Evolutionary conservation across 169 alveolate species (phyloP), one percentile per base, ranked within the genome.

Genomic region (Cryptosporidium sp.): DNA sequence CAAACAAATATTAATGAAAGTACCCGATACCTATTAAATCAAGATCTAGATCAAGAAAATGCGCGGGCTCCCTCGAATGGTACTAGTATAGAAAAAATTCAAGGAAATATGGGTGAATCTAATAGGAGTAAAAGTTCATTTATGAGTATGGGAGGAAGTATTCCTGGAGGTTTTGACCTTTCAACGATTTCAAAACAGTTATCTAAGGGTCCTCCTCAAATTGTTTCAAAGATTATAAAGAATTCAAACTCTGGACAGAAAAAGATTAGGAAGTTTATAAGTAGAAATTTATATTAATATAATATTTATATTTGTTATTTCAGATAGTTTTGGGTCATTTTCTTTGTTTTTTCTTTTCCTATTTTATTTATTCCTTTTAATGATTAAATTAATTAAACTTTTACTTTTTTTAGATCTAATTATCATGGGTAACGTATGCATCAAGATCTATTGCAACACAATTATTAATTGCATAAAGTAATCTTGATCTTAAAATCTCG

Each of bases 361-460:
- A 5, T 37, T 37, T 37, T 37, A 37, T 37, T n/a, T 67, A 26
- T 67, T 0, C 33, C 2, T 68, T 12, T 4, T 68, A 33, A 33
- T 67, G 14, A 12, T 12, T 42, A 42, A 31, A 37, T 37, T 0
- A 16, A n/a, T 69, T 10, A 16, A 39, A 12, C 37, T 33, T 12
- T 5, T 5, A 18, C 44, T 8, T 45, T 23, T 39, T n/a, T 33
- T 10, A 33, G 35, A 35, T 44, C 48, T 62, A 60, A 60, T 80
- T 80, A 45, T 94, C 97, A 71, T 94, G 95, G 29, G 92, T 93
- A 26, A 94, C 96, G 84, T 92, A 94, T 14, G 97, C 97, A 85
- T 96, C 98, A 75, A 96, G 93, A 93, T 96, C 98, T 12, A 96
- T 96, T 12, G 97, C 98, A 18, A 95, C 94, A 91, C 98, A 96